A percentile compares a stretch with the other conserved stretches of the same genome.
Evolutionary conservation across 257 asterid species (phyloP).

Genomic region (Solanum infundibuliforme): DNA sequence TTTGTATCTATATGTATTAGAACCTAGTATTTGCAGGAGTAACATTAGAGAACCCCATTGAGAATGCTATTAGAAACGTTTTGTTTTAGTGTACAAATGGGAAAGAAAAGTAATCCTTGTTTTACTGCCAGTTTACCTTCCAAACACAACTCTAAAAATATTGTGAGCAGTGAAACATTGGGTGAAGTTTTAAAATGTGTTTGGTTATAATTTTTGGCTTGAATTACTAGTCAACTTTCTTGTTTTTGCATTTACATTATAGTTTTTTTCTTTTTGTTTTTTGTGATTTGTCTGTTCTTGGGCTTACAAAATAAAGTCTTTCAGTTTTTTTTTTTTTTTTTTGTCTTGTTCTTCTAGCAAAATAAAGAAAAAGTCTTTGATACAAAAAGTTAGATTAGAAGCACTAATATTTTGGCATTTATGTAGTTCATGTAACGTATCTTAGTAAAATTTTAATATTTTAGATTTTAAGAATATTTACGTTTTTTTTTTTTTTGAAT

Average conservation of each 20-base stretch:
- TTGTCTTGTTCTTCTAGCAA: not conserved
- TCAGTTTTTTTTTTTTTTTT: not conserved
- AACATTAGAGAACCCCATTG: not conserved
- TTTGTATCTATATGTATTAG: not conserved
- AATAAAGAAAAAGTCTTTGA: not conserved
- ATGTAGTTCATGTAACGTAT: not conserved
- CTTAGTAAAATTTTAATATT: too few species aligned
- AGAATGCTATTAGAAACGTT: not conserved
- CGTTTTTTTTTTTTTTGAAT: too few species aligned
- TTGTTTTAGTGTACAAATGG: not conserved
- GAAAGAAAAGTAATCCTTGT: not conserved
- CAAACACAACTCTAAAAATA: not conserved
- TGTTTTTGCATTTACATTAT: not conserved
- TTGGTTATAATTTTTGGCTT: not conserved
- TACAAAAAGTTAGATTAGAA: not conserved
- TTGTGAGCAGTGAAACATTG: not conserved
- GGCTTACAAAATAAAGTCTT: not conserved
- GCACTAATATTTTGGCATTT: not conserved
- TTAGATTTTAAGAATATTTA: too few species aligned
- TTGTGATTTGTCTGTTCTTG: not conserved
- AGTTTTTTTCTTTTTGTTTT: not conserved
- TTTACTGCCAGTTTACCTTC: not conserved
- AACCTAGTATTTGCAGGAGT: not conserved
- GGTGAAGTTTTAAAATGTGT: not conserved
- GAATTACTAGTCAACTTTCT: not conserved